Conservation (phyloP, 2,329 filamentous ascomycete genomes). For the Beauveria varroae region DNA sequence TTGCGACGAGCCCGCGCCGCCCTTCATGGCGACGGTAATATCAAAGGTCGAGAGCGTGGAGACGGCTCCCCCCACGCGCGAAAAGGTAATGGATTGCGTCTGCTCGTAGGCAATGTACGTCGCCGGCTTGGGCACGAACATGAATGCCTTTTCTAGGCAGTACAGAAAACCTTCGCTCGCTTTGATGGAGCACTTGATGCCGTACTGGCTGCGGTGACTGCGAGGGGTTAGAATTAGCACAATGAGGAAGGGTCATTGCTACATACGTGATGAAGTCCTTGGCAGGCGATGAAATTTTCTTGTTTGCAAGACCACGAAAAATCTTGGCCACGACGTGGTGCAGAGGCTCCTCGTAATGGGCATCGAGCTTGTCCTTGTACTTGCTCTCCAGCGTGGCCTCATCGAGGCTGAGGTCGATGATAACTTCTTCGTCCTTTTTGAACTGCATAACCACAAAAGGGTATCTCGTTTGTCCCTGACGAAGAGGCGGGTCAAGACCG, state of each 20-base stretch:
- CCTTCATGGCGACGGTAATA: conserved; percentile 88
- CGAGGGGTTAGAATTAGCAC: background rate
- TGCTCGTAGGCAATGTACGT: conserved; percentile 97
- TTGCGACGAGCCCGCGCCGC: conserved; percentile 77
- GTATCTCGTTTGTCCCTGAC: conserved; percentile 95
- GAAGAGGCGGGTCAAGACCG: conserved; percentile 86
- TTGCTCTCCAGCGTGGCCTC: conserved; percentile 75
- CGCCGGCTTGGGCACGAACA: conserved; percentile 97
- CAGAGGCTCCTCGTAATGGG: conserved; percentile 89
- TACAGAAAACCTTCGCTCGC: conserved; percentile 96
- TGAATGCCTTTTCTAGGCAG: conserved; percentile 95
- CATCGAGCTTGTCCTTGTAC: conserved; percentile 82
- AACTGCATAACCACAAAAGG: conserved; percentile 99
- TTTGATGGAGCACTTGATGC: conserved; percentile 99
- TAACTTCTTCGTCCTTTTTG: conserved; percentile 95
- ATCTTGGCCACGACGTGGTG: conserved; percentile 92
- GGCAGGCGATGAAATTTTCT: conserved; percentile 89
- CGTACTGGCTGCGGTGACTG: conserved; percentile 83
- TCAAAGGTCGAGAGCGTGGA: conserved; percentile 95
- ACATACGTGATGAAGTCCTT: conserved; percentile 80
- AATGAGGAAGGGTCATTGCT: background rate
- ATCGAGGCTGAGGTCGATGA: conserved; percentile 91
- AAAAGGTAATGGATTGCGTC: conserved; percentile 86
- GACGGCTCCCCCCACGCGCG: conserved; percentile 86
- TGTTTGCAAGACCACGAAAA: conserved; percentile 87